Evolutionary conservation across 441 rosid genomes (phyloP), one percentile per base, ranked within the genome.

Genomic region (Isatis lusitanica): DNA sequence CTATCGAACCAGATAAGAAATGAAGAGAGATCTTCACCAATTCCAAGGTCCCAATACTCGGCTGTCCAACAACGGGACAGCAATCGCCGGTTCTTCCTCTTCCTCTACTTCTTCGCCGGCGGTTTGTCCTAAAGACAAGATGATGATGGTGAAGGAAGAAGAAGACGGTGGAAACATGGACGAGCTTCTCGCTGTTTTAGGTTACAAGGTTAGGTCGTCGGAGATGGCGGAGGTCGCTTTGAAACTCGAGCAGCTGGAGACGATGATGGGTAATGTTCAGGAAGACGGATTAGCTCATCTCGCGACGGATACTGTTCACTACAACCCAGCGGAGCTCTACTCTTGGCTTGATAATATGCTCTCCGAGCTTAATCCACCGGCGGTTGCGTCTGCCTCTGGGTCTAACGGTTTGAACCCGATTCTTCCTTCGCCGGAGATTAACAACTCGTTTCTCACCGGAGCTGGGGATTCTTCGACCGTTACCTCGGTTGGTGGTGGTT

Each of bases 201-300:
- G 98, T 4, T 94, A 94, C 86, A 86, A 87, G 30, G 97, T 94
- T 2, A 75, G 77, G 66, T 80, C 92, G 4, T 84, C 95, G 1
- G 97, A 94, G 76, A 92, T 92, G 98, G 95, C 85, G 0, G 94
- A 89, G 15, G 94, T 92, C 3, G 98, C 98, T 30, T 82, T 77
- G 24, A 92, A 90, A 78, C 90, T 94, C 3, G 97, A 92, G 63
- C 95, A 85, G 77, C 82, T 94, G 12, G 97, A 94, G 74, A 81
- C 84, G 57, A 92, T 78, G 53, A 84, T 88, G 87, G 79, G 85
- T 16, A 74, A 69, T 65, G 84, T 68, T 51, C 86, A 84, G 33
- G 95, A 82, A 38, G 97, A 85, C 53, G 94, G 88, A 0, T 50
- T 85, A 6, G 85, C 90, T 12, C 83, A 86, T 18, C 83, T 94